Evolutionary conservation across 106 monocot species (phyloP), one percentile per base, ranked within the genome.

Genomic region (Phalaenopsis equestris): DNA sequence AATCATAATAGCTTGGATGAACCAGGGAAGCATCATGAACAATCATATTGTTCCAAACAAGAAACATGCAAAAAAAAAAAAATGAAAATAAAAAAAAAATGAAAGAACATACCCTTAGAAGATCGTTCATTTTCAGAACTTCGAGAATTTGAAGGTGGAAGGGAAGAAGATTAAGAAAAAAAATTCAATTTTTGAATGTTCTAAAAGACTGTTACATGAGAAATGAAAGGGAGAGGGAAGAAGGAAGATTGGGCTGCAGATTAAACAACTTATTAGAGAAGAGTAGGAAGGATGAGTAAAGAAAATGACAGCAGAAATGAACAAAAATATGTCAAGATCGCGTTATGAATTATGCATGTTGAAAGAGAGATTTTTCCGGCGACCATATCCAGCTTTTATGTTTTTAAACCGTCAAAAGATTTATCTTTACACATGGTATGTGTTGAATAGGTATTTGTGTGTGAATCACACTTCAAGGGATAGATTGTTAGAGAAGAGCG

Each of bases 101-200:
- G 70, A 14, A 70, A 15, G 11, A 68, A 23, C 55, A 41, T 87
- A 87, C 87, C 78, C 67, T 72, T 9, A 87, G 81, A 75, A 87
- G 84, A 75, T 87, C 81, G 72, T 84, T 84, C 87, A 87, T 87
- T n/a, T 65, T 81, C 78, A 36, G 2, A 46, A 23, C 47, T 75
- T 8, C 24, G 9, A 10, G 10, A 75, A 47, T 21, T 46, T 46
- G 19, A 21, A 45, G n/a, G 8, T 41, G 43, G 45, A 19, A 8
- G 21, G 4, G 3, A n/a, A 21, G 19, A 61, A 30, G 30, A 30
- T 30, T 0, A 30, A 30, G 8, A 17, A 56, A 15, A 17, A 10
- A 56, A 56, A 12, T 3, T 16, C 16, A 56, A 56, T 56, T 56
- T 56, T 3, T 56, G 2, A 45, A 45, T 3, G 6, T 45, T 45